phyloP scores from a whole-genome alignment of 1,284 basidiomycete species.

The Naganishia albida region DNA sequence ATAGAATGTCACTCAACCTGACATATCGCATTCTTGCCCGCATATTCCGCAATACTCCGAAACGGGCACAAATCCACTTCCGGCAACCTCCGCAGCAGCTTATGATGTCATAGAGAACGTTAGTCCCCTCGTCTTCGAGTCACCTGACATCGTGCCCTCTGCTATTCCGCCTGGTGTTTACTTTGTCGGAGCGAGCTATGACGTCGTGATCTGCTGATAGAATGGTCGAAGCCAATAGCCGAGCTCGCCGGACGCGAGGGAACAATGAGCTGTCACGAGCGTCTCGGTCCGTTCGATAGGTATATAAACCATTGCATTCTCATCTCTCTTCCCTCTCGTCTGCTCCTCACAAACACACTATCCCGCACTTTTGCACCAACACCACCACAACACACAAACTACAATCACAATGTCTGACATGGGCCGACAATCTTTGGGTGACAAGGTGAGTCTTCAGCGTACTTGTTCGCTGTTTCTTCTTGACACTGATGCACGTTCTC shows the following conservation, averaged over 20 bases:
- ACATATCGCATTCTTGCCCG: neutral
- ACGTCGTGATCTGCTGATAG: slow-evolving; percentile 16
- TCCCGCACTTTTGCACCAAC: neutral
- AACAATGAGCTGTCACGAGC: neutral
- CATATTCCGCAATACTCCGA: neutral
- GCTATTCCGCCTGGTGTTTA: slow-evolving; percentile 1
- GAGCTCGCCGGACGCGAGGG: slow-evolving; percentile 12
- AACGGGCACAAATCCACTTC: neutral
- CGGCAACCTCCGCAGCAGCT: neutral
- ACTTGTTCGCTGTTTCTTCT: neutral
- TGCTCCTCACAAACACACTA: slow-evolving; percentile 1
- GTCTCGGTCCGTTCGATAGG: neutral
- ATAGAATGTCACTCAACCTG: neutral
- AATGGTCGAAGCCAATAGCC: slow-evolving; percentile 10
- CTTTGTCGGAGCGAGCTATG: slow-evolving; percentile 3
- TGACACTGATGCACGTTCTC: neutral
- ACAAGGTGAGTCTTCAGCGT: slow-evolving; percentile 25
- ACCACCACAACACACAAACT: slow-evolving; percentile 12
- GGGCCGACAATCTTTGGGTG: slow-evolving; percentile 43
- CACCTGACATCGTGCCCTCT: slow-evolving; percentile 3
- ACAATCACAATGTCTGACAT: slow-evolving; percentile 37
- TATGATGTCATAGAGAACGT: slow-evolving; percentile 3
- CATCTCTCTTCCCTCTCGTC: neutral
- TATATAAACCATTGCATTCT: slow-evolving; percentile 17
- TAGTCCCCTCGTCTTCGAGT: neutral